phyloP scores from a whole-genome alignment of 352 stramenopile genomes.

The Pythium chondricola region DNA sequence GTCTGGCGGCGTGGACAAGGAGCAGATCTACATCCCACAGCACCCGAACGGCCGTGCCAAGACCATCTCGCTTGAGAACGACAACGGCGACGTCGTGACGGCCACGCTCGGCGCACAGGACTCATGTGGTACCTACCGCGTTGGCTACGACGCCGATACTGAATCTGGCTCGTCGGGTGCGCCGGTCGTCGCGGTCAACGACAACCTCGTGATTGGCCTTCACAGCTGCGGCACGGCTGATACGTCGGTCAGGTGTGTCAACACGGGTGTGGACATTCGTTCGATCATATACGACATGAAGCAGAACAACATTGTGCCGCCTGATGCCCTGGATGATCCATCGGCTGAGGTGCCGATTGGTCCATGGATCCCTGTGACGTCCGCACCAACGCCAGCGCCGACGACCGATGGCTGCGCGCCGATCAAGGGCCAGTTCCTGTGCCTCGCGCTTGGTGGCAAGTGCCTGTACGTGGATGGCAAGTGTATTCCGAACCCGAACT shows the following conservation, averaged over 20 bases:
- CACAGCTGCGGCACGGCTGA: constrained; percentile 33
- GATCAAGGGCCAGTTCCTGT: background rate
- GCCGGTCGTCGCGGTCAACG: constrained; percentile 27
- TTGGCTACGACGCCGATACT: constrained; percentile 41
- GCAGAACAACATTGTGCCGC: constrained; percentile 19
- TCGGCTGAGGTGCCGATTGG: constrained; percentile 9
- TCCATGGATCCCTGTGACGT: constrained; percentile 12
- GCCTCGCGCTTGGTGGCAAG: background rate
- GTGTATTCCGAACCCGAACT: constrained; percentile 7
- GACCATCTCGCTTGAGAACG: constrained; percentile 22
- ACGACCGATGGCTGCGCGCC: constrained; percentile 3
- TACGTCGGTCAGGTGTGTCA: constrained; percentile 14
- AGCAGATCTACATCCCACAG: constrained; percentile 48
- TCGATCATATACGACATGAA: constrained; percentile 26
- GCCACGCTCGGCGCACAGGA: constrained; percentile 18
- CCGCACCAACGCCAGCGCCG: constrained; percentile 9
- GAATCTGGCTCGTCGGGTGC: constrained; percentile 34
- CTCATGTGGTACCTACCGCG: constrained; percentile 24
- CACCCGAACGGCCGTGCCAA: constrained; percentile 32
- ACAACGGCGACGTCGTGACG: constrained; percentile 21
- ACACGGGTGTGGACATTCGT: constrained; percentile 29
- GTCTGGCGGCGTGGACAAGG: constrained; percentile 15
- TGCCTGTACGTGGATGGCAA: constrained; percentile 5
- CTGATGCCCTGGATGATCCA: constrained; percentile 20
- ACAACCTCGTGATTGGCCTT: constrained; percentile 41